Conservation (phyloP, 352 stramenopile genomes). For the Phytophthora uliginosa region DNA sequence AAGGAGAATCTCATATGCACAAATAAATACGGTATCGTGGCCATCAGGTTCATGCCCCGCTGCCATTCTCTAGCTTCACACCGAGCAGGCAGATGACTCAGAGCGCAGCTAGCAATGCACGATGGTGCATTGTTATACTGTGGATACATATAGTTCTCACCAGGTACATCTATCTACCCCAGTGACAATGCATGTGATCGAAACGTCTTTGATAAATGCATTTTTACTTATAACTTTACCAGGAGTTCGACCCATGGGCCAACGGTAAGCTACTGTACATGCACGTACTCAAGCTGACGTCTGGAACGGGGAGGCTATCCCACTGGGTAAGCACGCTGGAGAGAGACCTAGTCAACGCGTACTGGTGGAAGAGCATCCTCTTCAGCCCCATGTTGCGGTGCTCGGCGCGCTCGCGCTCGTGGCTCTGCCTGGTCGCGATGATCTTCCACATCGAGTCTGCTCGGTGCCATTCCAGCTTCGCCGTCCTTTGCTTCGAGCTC, state of each 20-base stretch:
- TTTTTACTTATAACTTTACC: too few relatives aligned
- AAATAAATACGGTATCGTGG: too few relatives aligned
- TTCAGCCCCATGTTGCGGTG: conserved; percentile 26
- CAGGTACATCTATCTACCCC: too few relatives aligned
- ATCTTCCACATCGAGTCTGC: conserved; percentile 27
- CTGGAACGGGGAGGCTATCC: conserved; percentile 12
- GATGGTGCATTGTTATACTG: too few relatives aligned
- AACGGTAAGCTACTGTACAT: not conserved
- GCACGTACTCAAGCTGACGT: conserved; percentile 9
- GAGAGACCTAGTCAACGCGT: conserved; percentile 22
- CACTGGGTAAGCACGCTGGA: conserved; percentile 18
- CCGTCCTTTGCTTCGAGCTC: not conserved
- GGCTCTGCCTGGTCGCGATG: conserved; percentile 29
- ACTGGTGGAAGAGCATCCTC: conserved; percentile 25
- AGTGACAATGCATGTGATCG: too few relatives aligned
- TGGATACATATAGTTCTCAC: too few relatives aligned
- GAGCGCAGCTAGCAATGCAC: too few relatives aligned
- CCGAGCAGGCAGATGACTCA: too few relatives aligned
- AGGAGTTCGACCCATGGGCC: not conserved
- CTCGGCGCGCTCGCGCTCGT: conserved; percentile 27
- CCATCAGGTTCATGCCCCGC: too few relatives aligned
- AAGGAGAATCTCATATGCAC: too few relatives aligned
- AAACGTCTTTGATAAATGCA: too few relatives aligned
- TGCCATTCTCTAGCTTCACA: too few relatives aligned
- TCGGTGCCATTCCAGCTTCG: not conserved